phyloP scores from a whole-genome alignment of 2,329 filamentous ascomycete genomes.

The Penicillium sp. region DNA sequence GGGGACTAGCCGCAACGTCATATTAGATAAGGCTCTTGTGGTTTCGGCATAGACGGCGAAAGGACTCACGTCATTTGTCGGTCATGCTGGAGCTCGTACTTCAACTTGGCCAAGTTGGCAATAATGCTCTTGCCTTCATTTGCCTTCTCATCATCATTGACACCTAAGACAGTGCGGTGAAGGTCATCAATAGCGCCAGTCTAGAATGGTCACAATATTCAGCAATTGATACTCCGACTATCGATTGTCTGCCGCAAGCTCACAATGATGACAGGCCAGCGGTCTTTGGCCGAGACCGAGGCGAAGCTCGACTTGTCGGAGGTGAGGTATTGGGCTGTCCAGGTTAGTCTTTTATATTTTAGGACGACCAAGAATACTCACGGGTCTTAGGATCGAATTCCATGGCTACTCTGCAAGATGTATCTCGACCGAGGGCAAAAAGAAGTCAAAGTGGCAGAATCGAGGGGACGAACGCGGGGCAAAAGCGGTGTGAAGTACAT shows the following conservation, averaged over 20 bases:
- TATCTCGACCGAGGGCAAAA: conserved; percentile 12
- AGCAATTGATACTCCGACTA: background rate
- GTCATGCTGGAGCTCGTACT: conserved; percentile 87
- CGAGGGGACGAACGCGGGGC: conserved; percentile 17
- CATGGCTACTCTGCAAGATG: conserved; percentile 48
- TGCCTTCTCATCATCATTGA: conserved; percentile 58
- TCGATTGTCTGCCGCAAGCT: conserved; percentile 25
- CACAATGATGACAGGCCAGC: conserved; percentile 93
- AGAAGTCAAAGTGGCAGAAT: conserved; percentile 12
- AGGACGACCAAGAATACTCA: conserved; percentile 42
- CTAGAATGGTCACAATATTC: conserved; percentile 43
- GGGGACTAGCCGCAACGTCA: conserved; percentile 51
- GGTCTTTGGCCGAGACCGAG: conserved; percentile 74
- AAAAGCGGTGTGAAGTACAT: conserved; percentile 15
- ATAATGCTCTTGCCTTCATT: conserved; percentile 85
- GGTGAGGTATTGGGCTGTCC: conserved; percentile 69
- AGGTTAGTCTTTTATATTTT: conserved; percentile 5
- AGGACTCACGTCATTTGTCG: conserved; percentile 5
- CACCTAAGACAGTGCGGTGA: conserved; percentile 57
- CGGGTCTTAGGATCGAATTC: conserved; percentile 72
- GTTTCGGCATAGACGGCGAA: background rate
- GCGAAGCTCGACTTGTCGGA: conserved; percentile 84
- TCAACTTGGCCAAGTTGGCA: conserved; percentile 73
- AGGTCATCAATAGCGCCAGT: conserved; percentile 92
- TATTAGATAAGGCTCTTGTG: background rate